Conservation (phyloP, 768 basidiomycete genomes). For the Boletus rufocinnamomeus region DNA sequence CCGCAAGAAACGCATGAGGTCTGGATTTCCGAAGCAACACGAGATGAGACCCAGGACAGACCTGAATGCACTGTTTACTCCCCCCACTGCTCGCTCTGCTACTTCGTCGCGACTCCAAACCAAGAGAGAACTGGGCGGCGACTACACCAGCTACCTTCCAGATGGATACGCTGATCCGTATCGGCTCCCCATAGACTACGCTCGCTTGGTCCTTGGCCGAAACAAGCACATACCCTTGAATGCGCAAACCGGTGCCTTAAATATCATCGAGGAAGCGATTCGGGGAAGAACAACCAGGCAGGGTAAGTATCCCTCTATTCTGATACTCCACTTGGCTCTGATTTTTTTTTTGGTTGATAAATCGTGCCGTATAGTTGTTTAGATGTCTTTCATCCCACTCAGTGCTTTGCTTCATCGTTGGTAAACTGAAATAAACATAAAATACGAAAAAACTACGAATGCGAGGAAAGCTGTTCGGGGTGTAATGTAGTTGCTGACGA, state of each 20-base stretch:
- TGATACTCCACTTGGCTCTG: background rate
- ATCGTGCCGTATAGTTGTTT: conserved; percentile 11
- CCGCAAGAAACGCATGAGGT: conserved; percentile 6
- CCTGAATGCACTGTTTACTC: conserved; percentile 22
- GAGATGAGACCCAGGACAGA: conserved; percentile 27
- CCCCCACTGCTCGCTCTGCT: conserved; percentile 2
- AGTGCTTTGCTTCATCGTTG: background rate
- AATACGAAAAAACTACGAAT: conserved; percentile 23
- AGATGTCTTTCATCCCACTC: conserved; percentile 5
- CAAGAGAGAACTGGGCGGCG: conserved; percentile 46
- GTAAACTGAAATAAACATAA: conserved; percentile 34
- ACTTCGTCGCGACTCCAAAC: conserved; percentile 26
- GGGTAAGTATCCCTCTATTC: conserved; percentile 12
- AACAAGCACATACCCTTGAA: conserved; percentile 44
- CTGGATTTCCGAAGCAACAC: conserved; percentile 11
- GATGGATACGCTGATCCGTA: conserved; percentile 29
- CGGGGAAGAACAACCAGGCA: conserved; percentile 9
- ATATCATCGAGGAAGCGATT: conserved; percentile 36
- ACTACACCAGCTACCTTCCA: conserved; percentile 52
- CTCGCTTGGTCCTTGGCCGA: conserved; percentile 44
- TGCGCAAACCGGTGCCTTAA: conserved; percentile 42
- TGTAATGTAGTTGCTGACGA: conserved; percentile 17
- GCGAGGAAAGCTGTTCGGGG: conserved; percentile 5
- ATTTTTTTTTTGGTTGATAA: conserved; percentile 1
- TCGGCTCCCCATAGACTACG: conserved; percentile 42